Conservation (phyloP, 306 rosid genomes). For the Begonia fuchsioides region DNA sequence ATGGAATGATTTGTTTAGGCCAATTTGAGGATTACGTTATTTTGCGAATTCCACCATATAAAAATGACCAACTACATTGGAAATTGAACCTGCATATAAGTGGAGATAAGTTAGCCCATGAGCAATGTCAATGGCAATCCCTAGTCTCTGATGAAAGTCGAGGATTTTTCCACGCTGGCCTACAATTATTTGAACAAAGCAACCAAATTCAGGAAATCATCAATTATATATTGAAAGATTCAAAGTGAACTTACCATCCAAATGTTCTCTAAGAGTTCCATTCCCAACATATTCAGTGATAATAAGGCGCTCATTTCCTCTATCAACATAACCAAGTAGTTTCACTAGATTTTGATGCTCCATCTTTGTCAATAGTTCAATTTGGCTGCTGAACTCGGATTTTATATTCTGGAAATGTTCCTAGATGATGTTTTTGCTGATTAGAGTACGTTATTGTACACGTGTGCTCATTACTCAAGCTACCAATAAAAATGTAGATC, state of each 20-base stretch:
- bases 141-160: conserved; percentile 94
- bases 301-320: conserved; percentile 74
- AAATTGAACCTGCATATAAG: conserved; percentile 54
- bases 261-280: conserved; percentile 87
- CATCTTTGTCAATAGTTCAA: conserved; percentile 78
- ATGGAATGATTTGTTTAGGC: no score
- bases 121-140: conserved; percentile 89
- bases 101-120: conserved; percentile 93
- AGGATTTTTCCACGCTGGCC: conserved; percentile 62
- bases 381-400: conserved; percentile 80
- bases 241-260: conserved; percentile 74
- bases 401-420: conserved; percentile 58
- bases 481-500: no score
- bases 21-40: no score
- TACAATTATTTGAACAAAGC: conserved; percentile 21
- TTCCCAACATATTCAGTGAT: conserved; percentile 79
- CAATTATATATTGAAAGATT: not conserved
- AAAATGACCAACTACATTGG: no score
- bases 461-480: no score
- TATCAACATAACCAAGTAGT: conserved; percentile 69
- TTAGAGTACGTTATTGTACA: no score
- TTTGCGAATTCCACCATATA: no score
- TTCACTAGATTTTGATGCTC: conserved; percentile 94
- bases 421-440: conserved; percentile 18
- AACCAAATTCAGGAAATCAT: conserved; percentile 6